Percentiles rank a stretch among this genome's conserved stretches.
phyloP scores from a whole-genome alignment of 306 rosid species.

The Quercus mongolica region DNA sequence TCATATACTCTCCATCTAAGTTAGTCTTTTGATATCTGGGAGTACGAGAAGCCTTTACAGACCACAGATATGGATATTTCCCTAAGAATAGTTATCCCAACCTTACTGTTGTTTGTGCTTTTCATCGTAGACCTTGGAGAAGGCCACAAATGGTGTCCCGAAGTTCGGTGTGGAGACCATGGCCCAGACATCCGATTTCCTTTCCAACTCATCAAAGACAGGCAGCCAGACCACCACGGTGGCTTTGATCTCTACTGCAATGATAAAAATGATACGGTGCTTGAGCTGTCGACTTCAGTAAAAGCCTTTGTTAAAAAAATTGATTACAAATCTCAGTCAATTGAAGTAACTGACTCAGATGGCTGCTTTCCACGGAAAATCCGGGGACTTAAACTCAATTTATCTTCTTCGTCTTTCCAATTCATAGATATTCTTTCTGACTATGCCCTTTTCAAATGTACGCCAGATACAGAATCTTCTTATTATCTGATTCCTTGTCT shows the following conservation, averaged over 20 bases:
- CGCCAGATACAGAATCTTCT: not conserved
- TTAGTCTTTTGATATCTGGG: no score
- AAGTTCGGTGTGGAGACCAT: no score
- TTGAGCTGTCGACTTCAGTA: not conserved
- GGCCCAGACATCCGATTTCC: no score
- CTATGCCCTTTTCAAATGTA: not conserved
- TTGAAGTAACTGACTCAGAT: not conserved
- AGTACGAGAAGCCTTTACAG: no score
- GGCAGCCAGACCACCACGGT: constrained; percentile 13
- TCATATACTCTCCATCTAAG: no score
- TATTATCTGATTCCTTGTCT: not conserved
- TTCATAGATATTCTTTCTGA: accelerated
- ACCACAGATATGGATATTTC: no score
- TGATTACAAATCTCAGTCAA: not conserved
- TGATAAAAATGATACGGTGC: not conserved
- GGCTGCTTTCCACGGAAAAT: not conserved
- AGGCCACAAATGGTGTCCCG: no score
- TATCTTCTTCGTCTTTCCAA: not conserved
- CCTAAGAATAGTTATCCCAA: no score
- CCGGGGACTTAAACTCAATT: not conserved
- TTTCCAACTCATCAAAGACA: not conserved
- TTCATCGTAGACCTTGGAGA: no score
- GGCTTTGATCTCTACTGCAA: not conserved
- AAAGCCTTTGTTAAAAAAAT: not conserved
- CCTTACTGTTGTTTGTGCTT: no score